Base-by-base conservation (phyloP, 257 asterid genomes). In the Salvia miltiorrhiza region DNA sequence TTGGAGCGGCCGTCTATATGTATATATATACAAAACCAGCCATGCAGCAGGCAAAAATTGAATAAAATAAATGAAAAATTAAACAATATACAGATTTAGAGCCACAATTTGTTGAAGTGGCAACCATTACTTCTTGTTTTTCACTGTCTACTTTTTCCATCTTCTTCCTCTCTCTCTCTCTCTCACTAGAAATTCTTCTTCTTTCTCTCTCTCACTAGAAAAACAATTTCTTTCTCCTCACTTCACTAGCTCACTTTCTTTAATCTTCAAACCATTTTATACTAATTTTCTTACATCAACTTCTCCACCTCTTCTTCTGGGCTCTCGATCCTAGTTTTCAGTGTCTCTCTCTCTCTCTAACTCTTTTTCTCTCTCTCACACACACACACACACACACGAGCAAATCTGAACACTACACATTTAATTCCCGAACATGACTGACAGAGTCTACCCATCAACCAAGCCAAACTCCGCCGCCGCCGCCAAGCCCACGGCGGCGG, bases 391-490 rank as follows among this genome's bases (percentile, higher is more conserved):
- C 3, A 30, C 35, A 30, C 6, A 2, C 35, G 4, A 2, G 4
- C 35, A 30, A 2, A 30, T 6, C n/a, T n/a, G n/a, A n/a, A n/a
- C n/a, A n/a, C n/a, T 28, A 28, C 32, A 28, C 32, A 28, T 28
- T 28, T 4, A n/a, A 30, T 33, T 63, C 73, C 30, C 8, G 13
- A 61, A 57, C 57, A 86, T 86, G 92, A 63, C 85, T 0, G 92
- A 86, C 47, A 81, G 84, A 72, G 87, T 80, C 0, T 73, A 84
- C 82, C 87, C 92, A 16, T 72, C 89, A 5, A 49, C 78, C 23
- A 86, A 81, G 71, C 79, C 76, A 32, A 80, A 76, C 37, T 83
- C 75, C 67, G 24, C 75, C 56, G 66, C 77, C 62, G 39, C 61
- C 35, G 44, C 64, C 19, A 58, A 30, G 19, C 78, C 79, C 9